These are phyloP conservation scores for Prinsepia uniflora DNA, from an alignment of 306 rosid species.

Conservation along the genomic window DNA sequence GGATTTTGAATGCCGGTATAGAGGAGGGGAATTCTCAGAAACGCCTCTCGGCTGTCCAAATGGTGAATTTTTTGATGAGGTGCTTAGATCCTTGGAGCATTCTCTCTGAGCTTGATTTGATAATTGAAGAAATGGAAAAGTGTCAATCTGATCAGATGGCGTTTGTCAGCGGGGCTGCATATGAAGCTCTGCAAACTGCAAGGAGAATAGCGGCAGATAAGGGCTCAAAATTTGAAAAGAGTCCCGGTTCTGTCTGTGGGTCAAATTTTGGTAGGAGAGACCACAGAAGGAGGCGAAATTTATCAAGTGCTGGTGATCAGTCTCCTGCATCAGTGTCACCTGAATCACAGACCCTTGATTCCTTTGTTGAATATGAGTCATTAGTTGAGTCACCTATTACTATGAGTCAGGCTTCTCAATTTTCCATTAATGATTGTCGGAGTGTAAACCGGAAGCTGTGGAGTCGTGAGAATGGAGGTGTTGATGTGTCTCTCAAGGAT, in stretches of 20 bases:
- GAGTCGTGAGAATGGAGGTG: constrained; percentile 63
- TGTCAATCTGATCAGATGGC: constrained; percentile 80
- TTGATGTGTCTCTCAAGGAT: constrained; percentile 80
- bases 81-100: constrained; percentile 71
- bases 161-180: constrained; percentile 76
- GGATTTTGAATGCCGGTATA: constrained; percentile 48
- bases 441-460: constrained; percentile 73
- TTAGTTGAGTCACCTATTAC: constrained; percentile 56
- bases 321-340: constrained; percentile 59
- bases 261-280: constrained; percentile 58
- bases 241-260: constrained; percentile 54
- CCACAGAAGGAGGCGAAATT: constrained; percentile 34
- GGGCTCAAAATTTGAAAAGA: constrained; percentile 41
- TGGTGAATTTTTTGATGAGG: constrained; percentile 78
- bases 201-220: constrained; percentile 44
- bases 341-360: constrained; percentile 58
- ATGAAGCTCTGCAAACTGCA: constrained; percentile 83
- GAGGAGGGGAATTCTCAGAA: constrained; percentile 75
- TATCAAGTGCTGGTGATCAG: constrained; percentile 38
- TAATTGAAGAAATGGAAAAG: constrained; percentile 75
- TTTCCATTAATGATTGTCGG: constrained; percentile 32
- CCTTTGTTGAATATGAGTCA: constrained; percentile 62
- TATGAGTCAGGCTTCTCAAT: constrained; percentile 34
- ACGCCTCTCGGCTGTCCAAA: constrained; percentile 63
- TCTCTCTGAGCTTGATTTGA: constrained; percentile 59